Evolutionary conservation across 768 basidiomycete genomes (phyloP).

Genomic region (Russula dissimulans): DNA sequence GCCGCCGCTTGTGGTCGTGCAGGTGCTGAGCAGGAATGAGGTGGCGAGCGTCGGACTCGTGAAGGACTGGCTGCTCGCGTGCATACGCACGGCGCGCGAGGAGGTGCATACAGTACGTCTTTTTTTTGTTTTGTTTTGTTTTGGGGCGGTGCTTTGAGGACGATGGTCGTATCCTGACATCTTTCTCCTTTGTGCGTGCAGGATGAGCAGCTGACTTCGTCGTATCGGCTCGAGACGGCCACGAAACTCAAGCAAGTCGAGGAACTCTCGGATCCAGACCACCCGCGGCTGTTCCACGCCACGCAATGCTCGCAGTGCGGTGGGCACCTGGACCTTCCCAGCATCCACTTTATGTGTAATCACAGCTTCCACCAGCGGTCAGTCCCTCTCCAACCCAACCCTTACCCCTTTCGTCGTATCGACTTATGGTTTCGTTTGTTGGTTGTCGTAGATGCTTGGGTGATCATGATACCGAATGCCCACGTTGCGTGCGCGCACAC

Average conservation of each 20-base stretch:
- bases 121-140: neutral
- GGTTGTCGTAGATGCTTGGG: constrained; percentile 61
- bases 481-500: constrained; percentile 78
- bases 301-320: constrained; percentile 87
- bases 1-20: constrained; percentile 83
- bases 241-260: constrained; percentile 73
- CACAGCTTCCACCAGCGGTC: constrained; percentile 95
- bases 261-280: constrained; percentile 67
- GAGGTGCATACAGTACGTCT: constrained; percentile 67
- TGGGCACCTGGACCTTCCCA: constrained; percentile 85
- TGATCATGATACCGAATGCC: constrained; percentile 86
- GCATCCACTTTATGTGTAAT: constrained; percentile 95
- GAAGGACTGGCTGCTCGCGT: constrained; percentile 79
- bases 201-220: constrained; percentile 82
- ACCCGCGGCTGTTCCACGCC: constrained; percentile 87
- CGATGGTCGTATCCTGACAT: neutral
- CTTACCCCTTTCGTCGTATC: neutral
- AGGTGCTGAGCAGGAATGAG: constrained; percentile 78
- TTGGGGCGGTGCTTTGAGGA: neutral
- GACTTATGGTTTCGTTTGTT: neutral
- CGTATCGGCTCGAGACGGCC: constrained; percentile 79
- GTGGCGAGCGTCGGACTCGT: constrained; percentile 89
- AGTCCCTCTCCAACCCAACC: constrained; percentile 10
- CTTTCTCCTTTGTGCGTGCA: constrained; percentile 24
- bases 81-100: constrained; percentile 61